These are phyloP conservation scores for Cymbopogon citratus DNA, from an alignment of 176 grass and related monocot species.

Conservation along the genomic window DNA sequence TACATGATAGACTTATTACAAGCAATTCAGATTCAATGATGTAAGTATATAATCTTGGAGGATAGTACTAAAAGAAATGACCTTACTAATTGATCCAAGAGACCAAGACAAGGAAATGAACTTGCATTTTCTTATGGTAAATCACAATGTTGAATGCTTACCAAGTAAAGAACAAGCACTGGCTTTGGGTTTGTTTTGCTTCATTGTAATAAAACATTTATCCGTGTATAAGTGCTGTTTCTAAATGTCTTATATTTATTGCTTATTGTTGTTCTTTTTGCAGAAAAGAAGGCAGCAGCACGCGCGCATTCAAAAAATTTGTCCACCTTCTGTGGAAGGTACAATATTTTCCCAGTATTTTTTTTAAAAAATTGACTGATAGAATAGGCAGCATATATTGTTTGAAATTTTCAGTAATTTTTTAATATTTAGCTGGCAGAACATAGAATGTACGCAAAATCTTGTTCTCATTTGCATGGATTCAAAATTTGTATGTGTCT, in stretches of 20 bases:
- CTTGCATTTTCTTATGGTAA: background rate
- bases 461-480: background rate
- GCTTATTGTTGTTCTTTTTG: conserved; percentile 17
- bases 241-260: background rate
- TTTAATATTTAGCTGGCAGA: background rate
- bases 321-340: conserved; percentile 97
- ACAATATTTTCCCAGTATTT: background rate
- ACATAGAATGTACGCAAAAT: background rate
- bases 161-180: background rate
- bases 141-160: background rate
- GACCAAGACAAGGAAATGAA: background rate
- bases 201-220: background rate
- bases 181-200: background rate
- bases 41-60: background rate
- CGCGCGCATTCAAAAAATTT: conserved; percentile 75
- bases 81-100: background rate
- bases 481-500: background rate
- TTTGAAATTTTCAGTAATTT: background rate
- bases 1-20: background rate
- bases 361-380: background rate
- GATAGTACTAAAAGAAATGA: background rate
- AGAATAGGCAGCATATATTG: background rate
- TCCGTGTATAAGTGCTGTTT: background rate
- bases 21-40: background rate
- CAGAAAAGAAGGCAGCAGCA: conserved; percentile 90